Percentiles rank a stretch among this genome's conserved stretches.
These are phyloP conservation scores for Caryopteris hybrid DNA, from an alignment of 305 asterid species.

Conservation along the genomic window DNA sequence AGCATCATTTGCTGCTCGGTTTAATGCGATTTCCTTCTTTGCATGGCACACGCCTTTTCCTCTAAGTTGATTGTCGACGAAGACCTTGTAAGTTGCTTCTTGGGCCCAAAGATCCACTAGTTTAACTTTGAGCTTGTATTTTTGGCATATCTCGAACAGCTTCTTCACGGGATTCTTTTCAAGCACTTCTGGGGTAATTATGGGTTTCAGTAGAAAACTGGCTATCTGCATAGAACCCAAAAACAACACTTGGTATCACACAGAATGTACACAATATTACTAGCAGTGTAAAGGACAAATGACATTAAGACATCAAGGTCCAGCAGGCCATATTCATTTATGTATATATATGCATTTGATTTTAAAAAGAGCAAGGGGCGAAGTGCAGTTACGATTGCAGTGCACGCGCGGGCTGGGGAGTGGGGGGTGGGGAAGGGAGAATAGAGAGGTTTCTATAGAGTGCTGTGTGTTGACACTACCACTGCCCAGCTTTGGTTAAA, in stretches of 20 bases:
- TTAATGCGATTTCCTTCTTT: constrained; percentile 76
- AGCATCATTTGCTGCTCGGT: constrained; percentile 77
- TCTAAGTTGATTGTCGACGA: constrained; percentile 48
- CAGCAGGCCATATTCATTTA: background rate
- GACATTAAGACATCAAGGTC: background rate
- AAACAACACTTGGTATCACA: background rate
- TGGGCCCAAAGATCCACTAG: constrained; percentile 61
- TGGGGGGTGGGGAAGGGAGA: no score
- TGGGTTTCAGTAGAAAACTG: constrained; percentile 50
- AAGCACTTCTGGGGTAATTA: constrained; percentile 69
- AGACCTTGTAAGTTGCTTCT: constrained; percentile 60
- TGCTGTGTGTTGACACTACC: no score
- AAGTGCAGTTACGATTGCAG: no score
- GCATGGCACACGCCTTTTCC: constrained; percentile 67
- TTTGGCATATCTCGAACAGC: constrained; percentile 44
- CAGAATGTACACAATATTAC: background rate
- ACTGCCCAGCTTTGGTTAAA: no score
- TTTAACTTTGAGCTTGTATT: constrained; percentile 49
- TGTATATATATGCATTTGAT: background rate
- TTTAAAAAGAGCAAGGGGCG: no score
- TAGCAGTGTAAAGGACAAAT: background rate
- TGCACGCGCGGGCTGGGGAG: no score
- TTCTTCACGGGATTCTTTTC: constrained; percentile 38
- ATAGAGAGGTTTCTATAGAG: no score
- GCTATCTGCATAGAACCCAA: constrained; percentile 42